Base-by-base conservation (phyloP, 331 rosid species). In the Malus hybrid region DNA sequence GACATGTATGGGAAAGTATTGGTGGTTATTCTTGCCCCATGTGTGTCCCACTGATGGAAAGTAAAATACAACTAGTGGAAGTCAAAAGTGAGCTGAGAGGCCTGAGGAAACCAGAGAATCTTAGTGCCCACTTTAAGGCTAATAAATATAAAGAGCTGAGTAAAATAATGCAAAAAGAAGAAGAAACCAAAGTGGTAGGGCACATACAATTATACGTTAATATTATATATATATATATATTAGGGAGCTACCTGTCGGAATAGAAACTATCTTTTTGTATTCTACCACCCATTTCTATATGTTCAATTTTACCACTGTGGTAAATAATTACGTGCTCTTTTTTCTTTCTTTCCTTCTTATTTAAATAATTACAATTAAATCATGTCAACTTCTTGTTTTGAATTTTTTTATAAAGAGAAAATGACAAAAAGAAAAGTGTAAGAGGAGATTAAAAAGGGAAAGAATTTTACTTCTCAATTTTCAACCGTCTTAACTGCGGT, bases 21-120 rank as follows among this genome's bases (percentile, higher is more conserved):
- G 15, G 39, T 10, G 4, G 62, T 31, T 52, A 66, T 22, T 68
- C 33, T 77, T 22, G 67, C 66, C 7, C 50, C 71, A 76, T 42
- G 81, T 65, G 80, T 70, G 44, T 77, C 60, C 73, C 72, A 71
- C 52, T 50, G 72, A 36, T 33, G 24, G 59, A 31, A 16, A n/a
- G 70, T 62, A 66, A 52, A 88, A 76, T 34, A 67, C 7, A 44
- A 44, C 18, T 63, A 15, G 18, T n/a, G 16, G 42, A 74, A 75
- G 91, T 87, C 91, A 91, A 85, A 85, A 87, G 89, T 73, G 82
- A 70, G 24, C 10, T 14, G 76, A 80, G 72, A 71, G 85, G 77
- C 72, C 77, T 71, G 59, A 78, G 46, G 46, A 42, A 76, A 81
- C 46, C 48, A 46, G 42, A 83, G 91, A 87, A 83, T 86, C 86